phyloP scores from a whole-genome alignment of 768 basidiomycete species.

The Guyanaporus albipodus region DNA sequence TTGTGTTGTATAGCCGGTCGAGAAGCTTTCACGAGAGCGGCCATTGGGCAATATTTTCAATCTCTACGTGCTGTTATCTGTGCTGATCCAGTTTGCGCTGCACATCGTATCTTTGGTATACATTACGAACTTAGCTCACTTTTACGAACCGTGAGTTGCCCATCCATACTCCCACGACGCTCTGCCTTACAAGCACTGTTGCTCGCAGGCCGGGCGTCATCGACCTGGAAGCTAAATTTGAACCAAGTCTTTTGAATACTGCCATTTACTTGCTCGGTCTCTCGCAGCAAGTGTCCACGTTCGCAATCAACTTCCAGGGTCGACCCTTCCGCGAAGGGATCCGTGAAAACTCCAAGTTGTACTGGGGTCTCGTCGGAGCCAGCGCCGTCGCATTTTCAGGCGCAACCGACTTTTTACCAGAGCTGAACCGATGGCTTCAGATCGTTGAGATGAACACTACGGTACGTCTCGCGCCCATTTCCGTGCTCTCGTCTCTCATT shows the following conservation, averaged over 20 bases:
- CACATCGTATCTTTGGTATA: conserved; percentile 90
- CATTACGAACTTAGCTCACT: conserved; percentile 83
- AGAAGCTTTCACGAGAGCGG: conserved; percentile 89
- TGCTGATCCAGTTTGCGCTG: conserved; percentile 88
- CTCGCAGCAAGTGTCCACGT: conserved; percentile 97
- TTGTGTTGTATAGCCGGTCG: conserved; percentile 81
- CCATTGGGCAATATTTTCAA: conserved; percentile 97
- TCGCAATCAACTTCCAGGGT: conserved; percentile 98
- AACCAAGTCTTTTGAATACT: conserved; percentile 91
- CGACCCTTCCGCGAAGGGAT: conserved; percentile 99
- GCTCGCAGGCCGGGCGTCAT: conserved; percentile 62
- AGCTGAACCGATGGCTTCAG: conserved; percentile 94
- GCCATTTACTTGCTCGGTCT: conserved; percentile 94
- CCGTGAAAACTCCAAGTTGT: conserved; percentile 90
- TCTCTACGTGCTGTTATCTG: conserved; percentile 88
- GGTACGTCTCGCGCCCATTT: conserved; percentile 45
- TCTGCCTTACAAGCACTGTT: neutral
- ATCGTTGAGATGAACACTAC: conserved; percentile 81
- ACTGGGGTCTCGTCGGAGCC: conserved; percentile 88
- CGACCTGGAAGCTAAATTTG: conserved; percentile 95
- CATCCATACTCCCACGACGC: neutral
- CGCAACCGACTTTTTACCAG: conserved; percentile 91
- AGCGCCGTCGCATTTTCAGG: conserved; percentile 90
- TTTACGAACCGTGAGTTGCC: conserved; percentile 66
- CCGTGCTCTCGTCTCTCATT: neutral